phyloP scores from a whole-genome alignment of 2,329 filamentous ascomycete species.

The Lasiodiplodia gonubiensis region DNA sequence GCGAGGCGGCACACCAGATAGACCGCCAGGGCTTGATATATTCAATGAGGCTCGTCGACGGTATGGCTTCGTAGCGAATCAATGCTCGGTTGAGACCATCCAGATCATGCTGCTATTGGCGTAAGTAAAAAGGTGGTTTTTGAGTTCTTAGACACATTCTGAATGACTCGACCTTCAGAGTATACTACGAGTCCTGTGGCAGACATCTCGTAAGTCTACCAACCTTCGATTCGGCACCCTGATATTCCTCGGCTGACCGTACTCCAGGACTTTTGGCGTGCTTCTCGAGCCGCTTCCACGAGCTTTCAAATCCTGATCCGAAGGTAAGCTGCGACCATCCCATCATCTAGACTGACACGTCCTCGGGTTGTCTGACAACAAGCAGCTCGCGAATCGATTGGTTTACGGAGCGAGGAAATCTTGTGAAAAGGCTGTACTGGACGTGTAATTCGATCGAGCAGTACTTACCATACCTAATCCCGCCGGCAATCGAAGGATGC shows the following conservation, averaged over 20 bases:
- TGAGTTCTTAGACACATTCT: neutral
- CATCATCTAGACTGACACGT: slow-evolving; percentile 30
- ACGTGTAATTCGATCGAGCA: slow-evolving; percentile 63
- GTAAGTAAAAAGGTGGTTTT: slow-evolving; percentile 43
- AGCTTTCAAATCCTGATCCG: slow-evolving; percentile 63
- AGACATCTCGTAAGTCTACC: slow-evolving; percentile 54
- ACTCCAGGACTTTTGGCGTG: slow-evolving; percentile 65
- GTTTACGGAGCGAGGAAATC: slow-evolving; percentile 54
- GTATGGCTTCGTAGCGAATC: slow-evolving; percentile 63
- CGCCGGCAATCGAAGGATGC: neutral
- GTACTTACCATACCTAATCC: slow-evolving; percentile 40
- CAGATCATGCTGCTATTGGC: slow-evolving; percentile 64
- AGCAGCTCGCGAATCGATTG: slow-evolving; percentile 50
- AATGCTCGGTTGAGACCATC: slow-evolving; percentile 64
- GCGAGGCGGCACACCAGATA: slow-evolving; percentile 56
- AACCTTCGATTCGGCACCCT: neutral
- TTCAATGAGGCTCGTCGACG: slow-evolving; percentile 68
- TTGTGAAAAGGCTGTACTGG: slow-evolving; percentile 63
- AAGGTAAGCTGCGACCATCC: slow-evolving; percentile 48
- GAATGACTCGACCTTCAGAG: slow-evolving; percentile 19
- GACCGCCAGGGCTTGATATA: slow-evolving; percentile 62
- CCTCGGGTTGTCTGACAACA: neutral
- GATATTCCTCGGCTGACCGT: neutral
- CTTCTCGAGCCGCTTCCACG: slow-evolving; percentile 61
- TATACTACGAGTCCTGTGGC: slow-evolving; percentile 62